Base-by-base conservation (phyloP, 305 asterid genomes). In the Euphrasia arctica region DNA sequence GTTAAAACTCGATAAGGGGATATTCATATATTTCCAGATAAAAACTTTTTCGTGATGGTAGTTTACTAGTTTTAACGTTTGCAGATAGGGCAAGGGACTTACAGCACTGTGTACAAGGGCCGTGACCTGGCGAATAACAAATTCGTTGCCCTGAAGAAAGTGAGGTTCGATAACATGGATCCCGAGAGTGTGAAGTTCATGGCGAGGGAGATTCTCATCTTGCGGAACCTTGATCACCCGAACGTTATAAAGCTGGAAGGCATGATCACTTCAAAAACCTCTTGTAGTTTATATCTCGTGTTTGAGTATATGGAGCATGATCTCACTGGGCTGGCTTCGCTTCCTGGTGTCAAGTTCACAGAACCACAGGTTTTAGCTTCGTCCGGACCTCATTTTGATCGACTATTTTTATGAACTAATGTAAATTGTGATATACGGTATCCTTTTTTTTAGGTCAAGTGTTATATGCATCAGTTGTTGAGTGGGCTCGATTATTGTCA, bases 31-130 rank as follows among this genome's bases (percentile, higher is more conserved):
- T 1, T 55, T 55, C 6, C n/a, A 42, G 42, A 10, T 28, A n/a
- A 10, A 8, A 39, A 39, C 43, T 39, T 55, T 55, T 18, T 18
- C 22, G 18, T 55, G 60, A 28, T 55, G 12, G 60, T 13, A 55
- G 75, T 78, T 70, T 39, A 9, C 22, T 18, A 18, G 22, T 18
- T 18, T 18, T 18, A 83, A 73, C 43, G n/a, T 48, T 72, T 88
- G 84, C 95, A 93, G 99, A 93, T 93, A 71, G 99, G 97, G 48
- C 97, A 89, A 80, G 97, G 97, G 68, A 92, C 98, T 68, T 93
- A 93, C 70, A 93, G 98, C 68, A 86, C 88, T 47, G 98, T 93
- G 51, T 93, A 80, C 77, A 90, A 88, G 75, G 99, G 96, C 41
- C 89, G 92, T 42, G 99, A 93, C 72, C 89, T 90, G 49, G 68